Conservation (phyloP, 78 protist genomes). For the Dictyostelium purpureum region DNA sequence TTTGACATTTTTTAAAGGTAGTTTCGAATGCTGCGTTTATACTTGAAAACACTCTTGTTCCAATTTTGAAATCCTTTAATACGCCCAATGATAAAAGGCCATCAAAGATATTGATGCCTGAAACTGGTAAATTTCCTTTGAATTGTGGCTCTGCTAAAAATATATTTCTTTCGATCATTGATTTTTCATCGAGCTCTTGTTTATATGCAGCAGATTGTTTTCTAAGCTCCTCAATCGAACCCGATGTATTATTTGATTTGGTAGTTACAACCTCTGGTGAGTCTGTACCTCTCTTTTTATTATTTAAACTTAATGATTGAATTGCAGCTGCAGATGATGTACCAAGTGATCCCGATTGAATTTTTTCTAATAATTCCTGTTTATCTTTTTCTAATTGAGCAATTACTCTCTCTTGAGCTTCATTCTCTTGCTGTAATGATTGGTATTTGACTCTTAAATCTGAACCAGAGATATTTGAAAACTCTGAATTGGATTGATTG, state of each 20-base stretch:
- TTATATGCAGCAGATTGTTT: conserved; percentile 26
- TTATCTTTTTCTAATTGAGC: conserved; percentile 34
- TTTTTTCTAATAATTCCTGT: conserved; percentile 4
- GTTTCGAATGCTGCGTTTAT: conserved; percentile 32
- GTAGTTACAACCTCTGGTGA: not conserved
- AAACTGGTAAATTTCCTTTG: conserved; percentile 48
- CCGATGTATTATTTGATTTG: conserved; percentile 16
- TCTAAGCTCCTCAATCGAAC: conserved; percentile 47
- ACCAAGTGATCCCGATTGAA: not conserved
- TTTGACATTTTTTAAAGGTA: conserved; percentile 21
- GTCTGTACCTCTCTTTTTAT: not conserved
- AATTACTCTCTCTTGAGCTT: conserved; percentile 22
- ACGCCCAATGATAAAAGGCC: conserved; percentile 39
- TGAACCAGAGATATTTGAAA: conserved; percentile 8
- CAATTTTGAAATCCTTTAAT: conserved; percentile 44
- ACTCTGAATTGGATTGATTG: not conserved
- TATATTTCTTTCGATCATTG: conserved; percentile 36
- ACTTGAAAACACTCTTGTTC: conserved; percentile 31
- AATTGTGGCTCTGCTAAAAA: conserved; percentile 63
- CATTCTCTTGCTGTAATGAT: conserved; percentile 44
- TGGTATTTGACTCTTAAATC: conserved; percentile 48
- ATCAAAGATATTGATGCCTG: conserved; percentile 43
- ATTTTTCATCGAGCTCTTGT: conserved; percentile 56
- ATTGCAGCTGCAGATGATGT: not conserved
- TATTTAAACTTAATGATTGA: not conserved